Evolutionary conservation across 2,329 filamentous ascomycete genomes (phyloP), one percentile per base, ranked within the genome.

Genomic region (Aschersonia sp.): DNA sequence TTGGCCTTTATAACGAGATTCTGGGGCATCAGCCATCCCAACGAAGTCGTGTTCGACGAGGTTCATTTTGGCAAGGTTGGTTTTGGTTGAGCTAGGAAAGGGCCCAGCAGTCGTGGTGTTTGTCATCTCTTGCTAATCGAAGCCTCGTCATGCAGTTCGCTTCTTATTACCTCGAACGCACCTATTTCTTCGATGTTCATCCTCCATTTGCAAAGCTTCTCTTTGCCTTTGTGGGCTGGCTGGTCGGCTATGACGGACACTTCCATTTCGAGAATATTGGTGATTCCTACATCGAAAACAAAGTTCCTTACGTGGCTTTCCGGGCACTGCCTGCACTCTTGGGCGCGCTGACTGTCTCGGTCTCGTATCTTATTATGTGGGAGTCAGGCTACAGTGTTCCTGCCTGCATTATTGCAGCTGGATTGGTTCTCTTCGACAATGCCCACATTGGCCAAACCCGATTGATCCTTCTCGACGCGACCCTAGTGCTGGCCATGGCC

Each of bases 251-350:
- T 66, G 87, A 97, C 70, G 92, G 92, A 56, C 82, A 89, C 62
- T 98, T 97, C 70, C 81, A 95, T 62, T 98, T 98, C 68, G 92
- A 98, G 58, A 98, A 97, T 71, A 98, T 98, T 65, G 92, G 92
- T 61, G 92, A 97, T 65, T 97, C 91, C 20, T 98, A 98, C 73
- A 86, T 97, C 59, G 78, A 82, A 51, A 96, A 98, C 75, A 92
- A 94, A 63, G 89, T 98, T 42, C 92, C 92, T 40, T 98, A 98
- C 65, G 85, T 98, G 53, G 89, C 92, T 52, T 95, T 94, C 71
- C 86, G 92, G 57, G 85, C 89, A 44, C 79, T 98, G 73, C 92
- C 92, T 42, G 92, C 92, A 51, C 78, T 92, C 45, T 80, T 97
- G 56, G 92, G 92, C 55, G 84, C 92, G 49, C 72, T 98, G 56